Evolutionary conservation across 192 early-diverging fungal species (phyloP).

Genomic region (Paraglomus occultum): DNA sequence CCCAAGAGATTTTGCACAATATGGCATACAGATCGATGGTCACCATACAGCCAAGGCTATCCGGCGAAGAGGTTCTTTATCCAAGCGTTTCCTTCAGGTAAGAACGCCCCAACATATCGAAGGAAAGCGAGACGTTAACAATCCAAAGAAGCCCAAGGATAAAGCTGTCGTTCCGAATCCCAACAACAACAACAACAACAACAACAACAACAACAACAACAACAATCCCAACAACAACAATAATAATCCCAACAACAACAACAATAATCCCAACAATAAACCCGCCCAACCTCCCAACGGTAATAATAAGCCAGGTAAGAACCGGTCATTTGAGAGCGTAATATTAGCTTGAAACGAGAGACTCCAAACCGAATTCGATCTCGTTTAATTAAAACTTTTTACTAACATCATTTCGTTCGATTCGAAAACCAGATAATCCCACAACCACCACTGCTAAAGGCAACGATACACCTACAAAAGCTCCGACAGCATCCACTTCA

Average conservation of each 20-base stretch:
- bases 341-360: too few species aligned
- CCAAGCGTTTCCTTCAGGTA: conserved; percentile 4
- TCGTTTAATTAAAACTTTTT: too few species aligned
- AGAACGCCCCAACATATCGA: conserved; percentile 3
- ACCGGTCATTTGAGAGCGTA: neutral
- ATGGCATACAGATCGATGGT: neutral
- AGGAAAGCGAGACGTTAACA: too few species aligned
- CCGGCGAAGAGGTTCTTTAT: neutral
- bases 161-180: too few species aligned
- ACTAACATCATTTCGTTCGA: neutral
- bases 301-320: neutral
- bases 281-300: neutral
- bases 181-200: neutral
- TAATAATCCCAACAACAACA: neutral
- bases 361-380: too few species aligned
- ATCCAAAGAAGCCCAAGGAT: too few species aligned
- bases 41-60: neutral
- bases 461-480: neutral
- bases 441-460: neutral
- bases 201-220: neutral
- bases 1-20: neutral
- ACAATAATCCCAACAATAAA: neutral
- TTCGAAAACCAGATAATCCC: neutral
- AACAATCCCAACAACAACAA: neutral
- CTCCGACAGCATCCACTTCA: neutral